Percentiles rank a stretch among this genome's conserved stretches.
These are phyloP conservation scores for Malus hybrid DNA, from an alignment of 331 rosid species.

Conservation along the genomic window DNA sequence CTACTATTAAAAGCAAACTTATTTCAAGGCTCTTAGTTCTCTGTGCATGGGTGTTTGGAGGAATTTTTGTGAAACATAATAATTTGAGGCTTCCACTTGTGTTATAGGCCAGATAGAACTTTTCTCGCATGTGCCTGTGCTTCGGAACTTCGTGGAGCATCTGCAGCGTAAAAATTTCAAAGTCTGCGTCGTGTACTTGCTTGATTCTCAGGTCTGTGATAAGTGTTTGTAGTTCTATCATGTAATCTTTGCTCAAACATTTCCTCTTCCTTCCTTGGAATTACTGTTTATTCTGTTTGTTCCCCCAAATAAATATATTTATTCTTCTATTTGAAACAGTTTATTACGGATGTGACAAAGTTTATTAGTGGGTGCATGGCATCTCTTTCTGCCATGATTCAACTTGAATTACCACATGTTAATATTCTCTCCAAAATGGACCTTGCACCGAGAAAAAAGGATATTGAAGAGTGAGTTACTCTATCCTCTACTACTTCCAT, in stretches of 20 bases:
- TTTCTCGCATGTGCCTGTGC: constrained; percentile 81
- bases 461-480: constrained; percentile 57
- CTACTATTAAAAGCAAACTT: not conserved
- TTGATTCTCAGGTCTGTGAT: constrained; percentile 80
- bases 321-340: constrained; percentile 34
- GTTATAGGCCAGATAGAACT: constrained; percentile 83
- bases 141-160: constrained; percentile 81
- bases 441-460: constrained; percentile 71
- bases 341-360: constrained; percentile 87
- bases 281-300: not conserved
- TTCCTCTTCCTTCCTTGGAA: not conserved
- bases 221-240: not conserved
- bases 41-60: not conserved
- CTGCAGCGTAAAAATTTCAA: constrained; percentile 64
- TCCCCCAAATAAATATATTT: constrained; percentile 15
- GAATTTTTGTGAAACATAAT: not conserved
- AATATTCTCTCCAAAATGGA: constrained; percentile 96
- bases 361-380: constrained; percentile 96
- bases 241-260: too few species aligned
- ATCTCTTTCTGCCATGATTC: constrained; percentile 90
- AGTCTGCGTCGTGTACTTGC: constrained; percentile 83
- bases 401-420: constrained; percentile 84
- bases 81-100: not conserved
- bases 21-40: not conserved
- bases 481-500: not conserved